These are phyloP conservation scores for Solanum lycopersicoides DNA, from an alignment of 257 asterid species.

Conservation along the genomic window DNA sequence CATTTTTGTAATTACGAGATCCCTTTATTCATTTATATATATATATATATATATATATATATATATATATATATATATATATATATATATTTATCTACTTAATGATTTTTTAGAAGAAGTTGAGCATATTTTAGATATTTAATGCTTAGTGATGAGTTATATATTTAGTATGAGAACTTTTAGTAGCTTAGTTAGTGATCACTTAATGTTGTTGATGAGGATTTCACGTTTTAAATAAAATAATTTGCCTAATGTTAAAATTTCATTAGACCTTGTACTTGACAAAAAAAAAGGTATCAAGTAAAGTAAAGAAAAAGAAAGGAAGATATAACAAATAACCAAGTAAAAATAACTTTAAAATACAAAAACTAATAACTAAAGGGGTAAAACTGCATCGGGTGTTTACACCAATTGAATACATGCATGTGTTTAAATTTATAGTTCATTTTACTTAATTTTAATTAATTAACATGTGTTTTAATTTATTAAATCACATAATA, in stretches of 20 bases:
- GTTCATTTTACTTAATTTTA: no score
- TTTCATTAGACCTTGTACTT: not conserved
- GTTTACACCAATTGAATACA: no score
- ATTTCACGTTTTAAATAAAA: not conserved
- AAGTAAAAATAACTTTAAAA: not conserved
- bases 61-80: no score
- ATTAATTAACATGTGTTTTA: no score
- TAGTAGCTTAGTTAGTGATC: not conserved
- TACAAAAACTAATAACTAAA: not conserved
- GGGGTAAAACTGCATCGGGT: no score
- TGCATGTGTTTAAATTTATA: no score
- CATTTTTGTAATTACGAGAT: not conserved
- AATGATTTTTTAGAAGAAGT: not conserved
- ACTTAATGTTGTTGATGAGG: not conserved
- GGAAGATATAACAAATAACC: not conserved
- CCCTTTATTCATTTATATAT: no score
- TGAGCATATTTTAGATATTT: not conserved
- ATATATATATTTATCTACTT: not conserved
- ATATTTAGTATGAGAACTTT: not conserved
- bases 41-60: no score
- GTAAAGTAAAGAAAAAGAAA: not conserved
- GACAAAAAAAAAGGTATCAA: not conserved
- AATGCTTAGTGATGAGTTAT: not conserved
- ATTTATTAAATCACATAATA: no score
- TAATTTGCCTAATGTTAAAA: not conserved